Evolutionary conservation across 257 asterid species (phyloP), one percentile per base, ranked within the genome.

Genomic region (Marsdenia floribunda): DNA sequence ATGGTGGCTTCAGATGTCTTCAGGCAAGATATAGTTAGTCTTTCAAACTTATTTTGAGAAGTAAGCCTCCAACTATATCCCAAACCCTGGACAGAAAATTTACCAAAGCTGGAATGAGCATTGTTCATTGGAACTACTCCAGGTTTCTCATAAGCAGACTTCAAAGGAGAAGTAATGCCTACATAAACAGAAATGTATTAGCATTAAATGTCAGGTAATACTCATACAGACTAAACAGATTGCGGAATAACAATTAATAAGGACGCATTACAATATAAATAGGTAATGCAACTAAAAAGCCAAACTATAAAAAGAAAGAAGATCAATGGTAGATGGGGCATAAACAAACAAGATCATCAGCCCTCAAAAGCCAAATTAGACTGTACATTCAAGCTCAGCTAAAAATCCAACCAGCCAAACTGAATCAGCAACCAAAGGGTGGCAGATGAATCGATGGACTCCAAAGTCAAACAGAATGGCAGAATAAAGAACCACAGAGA

Each of bases 1-100:
- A 76, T 73, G 29, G 86, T 77, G 75, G 86, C 80, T 81, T 89
- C 97, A 78, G 96, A 82, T 73, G 88, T 50, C 85, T 90, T 89
- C 71, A 74, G 88, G 81, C 91, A 89, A 68, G 90, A 82, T 73
- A 87, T 84, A 40, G 75, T 60, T 18, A 89, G 47, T 64, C 86
- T 59, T 70, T 84, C 88, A 53, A 47, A 75, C 80, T 86, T 88
- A 79, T 50, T 86, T 74, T 83, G 68, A 58, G 84, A 84, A 77
- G 59, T 21, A 71, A 42, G 54, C 79, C 80, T 90, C 82, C 82
- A 84, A 19, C 85, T 83, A 76, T 40, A 86, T 70, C 80, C 64
- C 75, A 79, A 72, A 49, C 77, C 80, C 61, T 74, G 81, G 35
- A 73, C 21, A 7, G 86, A 70, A 65, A 81, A 79, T 59, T 76